Conservation (phyloP, 257 asterid genomes). For the Osmanthus fragrans region DNA sequence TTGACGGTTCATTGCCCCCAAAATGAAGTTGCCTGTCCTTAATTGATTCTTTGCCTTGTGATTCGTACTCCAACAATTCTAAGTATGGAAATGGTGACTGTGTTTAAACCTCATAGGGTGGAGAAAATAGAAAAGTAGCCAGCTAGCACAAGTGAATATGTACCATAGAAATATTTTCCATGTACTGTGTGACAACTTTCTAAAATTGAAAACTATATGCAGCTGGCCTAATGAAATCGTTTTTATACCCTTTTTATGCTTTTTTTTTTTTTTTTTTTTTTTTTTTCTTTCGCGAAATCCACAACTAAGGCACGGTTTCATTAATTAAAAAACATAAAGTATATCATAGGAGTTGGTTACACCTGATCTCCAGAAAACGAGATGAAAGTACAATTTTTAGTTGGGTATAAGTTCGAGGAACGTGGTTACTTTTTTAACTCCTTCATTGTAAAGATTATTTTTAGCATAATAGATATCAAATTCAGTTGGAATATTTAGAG, state of each 20-base stretch:
- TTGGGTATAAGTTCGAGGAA: background rate
- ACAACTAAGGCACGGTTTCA: background rate
- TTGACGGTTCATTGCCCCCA: background rate
- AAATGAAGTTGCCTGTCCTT: background rate
- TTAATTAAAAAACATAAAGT: background rate
- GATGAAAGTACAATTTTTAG: background rate
- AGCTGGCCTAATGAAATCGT: background rate
- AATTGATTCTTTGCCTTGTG: background rate
- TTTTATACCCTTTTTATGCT: too few relatives aligned
- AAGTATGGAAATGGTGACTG: constrained; percentile 10
- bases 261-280: too few relatives aligned
- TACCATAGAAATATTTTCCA: background rate
- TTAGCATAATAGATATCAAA: too few relatives aligned
- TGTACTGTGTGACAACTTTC: background rate
- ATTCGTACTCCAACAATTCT: background rate
- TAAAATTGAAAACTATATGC: too few relatives aligned
- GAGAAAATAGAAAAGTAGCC: constrained; percentile 14
- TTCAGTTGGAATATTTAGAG: too few relatives aligned
- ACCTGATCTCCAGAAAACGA: background rate
- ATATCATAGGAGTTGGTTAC: too few relatives aligned
- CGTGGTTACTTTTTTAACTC: background rate
- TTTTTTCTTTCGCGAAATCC: background rate
- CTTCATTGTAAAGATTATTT: background rate
- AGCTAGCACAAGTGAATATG: background rate
- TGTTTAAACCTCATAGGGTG: background rate